phyloP scores from a whole-genome alignment of 768 basidiomycete genomes.

The Termitomyces sp. region DNA sequence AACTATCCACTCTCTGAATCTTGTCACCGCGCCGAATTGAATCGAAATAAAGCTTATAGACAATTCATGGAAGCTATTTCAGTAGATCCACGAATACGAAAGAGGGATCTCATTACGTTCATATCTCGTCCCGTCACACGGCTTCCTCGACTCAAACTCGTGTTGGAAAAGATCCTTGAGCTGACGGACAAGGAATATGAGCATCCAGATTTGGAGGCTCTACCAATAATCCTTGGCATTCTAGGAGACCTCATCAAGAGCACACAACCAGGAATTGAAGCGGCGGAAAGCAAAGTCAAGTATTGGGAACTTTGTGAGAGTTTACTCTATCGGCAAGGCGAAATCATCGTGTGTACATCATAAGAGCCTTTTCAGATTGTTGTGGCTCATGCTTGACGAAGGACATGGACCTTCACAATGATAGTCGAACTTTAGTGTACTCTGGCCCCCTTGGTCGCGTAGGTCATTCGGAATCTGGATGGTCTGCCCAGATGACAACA shows the following conservation, averaged over 20 bases:
- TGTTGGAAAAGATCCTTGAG: constrained; percentile 67
- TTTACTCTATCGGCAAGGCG: constrained; percentile 68
- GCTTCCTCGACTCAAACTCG: constrained; percentile 73
- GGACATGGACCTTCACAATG: constrained; percentile 82
- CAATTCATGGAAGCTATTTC: constrained; percentile 59
- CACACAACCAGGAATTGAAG: constrained; percentile 86
- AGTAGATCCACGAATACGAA: constrained; percentile 60
- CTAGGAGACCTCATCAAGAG: constrained; percentile 73
- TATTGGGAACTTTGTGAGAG: constrained; percentile 79
- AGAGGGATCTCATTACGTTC: constrained; percentile 77
- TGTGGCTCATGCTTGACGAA: constrained; percentile 21
- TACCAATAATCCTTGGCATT: constrained; percentile 68
- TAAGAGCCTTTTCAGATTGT: not conserved
- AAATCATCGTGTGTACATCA: constrained; percentile 64
- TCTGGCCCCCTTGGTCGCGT: constrained; percentile 59
- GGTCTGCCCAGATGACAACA: constrained; percentile 73
- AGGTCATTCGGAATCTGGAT: constrained; percentile 60
- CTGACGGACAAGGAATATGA: constrained; percentile 55
- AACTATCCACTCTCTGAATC: constrained; percentile 87
- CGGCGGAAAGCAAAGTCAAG: constrained; percentile 88
- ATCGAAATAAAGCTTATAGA: constrained; percentile 61
- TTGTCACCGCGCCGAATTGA: constrained; percentile 71
- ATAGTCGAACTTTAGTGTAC: constrained; percentile 68
- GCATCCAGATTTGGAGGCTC: constrained; percentile 75
- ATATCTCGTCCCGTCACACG: constrained; percentile 84